Conservation (phyloP, 129 eudicot species). For the Calendula officinalis region DNA sequence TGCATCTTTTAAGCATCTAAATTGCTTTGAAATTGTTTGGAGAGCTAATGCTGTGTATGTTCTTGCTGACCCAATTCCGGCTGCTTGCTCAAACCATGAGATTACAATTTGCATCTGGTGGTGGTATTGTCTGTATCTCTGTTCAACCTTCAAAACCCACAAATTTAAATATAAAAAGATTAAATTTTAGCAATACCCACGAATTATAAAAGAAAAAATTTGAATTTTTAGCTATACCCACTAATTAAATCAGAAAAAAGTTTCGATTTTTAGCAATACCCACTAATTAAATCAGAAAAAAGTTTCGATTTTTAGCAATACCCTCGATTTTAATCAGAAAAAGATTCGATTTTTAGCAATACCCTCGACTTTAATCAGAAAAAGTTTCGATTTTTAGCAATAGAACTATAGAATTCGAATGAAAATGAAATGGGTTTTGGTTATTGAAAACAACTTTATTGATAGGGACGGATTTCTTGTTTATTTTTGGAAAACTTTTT, state of each 20-base stretch:
- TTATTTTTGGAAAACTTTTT: slow-evolving; percentile 3
- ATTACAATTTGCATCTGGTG: slow-evolving; percentile 78
- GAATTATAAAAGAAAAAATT: slow-evolving; percentile 2
- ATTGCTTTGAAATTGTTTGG: slow-evolving; percentile 88
- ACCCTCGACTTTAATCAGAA: background rate
- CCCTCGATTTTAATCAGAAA: too few relatives aligned
- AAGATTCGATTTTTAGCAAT: too few relatives aligned
- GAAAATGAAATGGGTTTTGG: slow-evolving; percentile 1
- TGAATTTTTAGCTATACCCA: background rate
- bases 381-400: slow-evolving; percentile 3
- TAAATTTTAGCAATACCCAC: slow-evolving; percentile 4
- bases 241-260: background rate
- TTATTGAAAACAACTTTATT: slow-evolving; percentile 33
- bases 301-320: too few relatives aligned
- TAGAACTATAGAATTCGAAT: slow-evolving; percentile 1
- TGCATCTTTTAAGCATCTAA: slow-evolving; percentile 74
- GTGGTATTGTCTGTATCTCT: slow-evolving; percentile 84
- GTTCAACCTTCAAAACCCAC: slow-evolving; percentile 68
- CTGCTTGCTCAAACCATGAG: slow-evolving; percentile 81
- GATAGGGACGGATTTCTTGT: slow-evolving; percentile 36
- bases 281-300: too few relatives aligned
- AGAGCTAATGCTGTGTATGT: slow-evolving; percentile 86
- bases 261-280: background rate
- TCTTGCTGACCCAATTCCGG: slow-evolving; percentile 76
- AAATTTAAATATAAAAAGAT: background rate